Base-by-base conservation (phyloP, 1,284 basidiomycete genomes). In the Ustilago loliicola region DNA sequence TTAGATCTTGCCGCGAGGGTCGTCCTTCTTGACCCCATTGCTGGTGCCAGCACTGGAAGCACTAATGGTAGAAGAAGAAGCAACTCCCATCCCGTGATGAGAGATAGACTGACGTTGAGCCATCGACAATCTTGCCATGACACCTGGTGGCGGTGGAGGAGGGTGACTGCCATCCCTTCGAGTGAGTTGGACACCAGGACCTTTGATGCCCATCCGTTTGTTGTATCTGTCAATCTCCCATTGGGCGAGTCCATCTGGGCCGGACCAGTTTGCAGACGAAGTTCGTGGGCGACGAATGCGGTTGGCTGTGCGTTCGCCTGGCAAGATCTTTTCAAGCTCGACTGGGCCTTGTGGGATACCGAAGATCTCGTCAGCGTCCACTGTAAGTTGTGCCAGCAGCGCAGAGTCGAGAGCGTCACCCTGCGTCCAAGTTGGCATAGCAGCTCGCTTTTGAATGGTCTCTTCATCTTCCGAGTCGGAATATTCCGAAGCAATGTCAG, bases 221-320 rank as follows among this genome's bases (percentile, higher is more conserved):
- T 85, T 85, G 73, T 85, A 85, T 38, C 82, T 59, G 67, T 85
- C 83, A n/a, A 85, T 83, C 58, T 85, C 83, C 78, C 79, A 80
- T 69, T 85, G 83, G 6, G 77, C 79, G 34, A 85, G 68, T 0
- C 80, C 80, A 40, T 85, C 83, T 1, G 75, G 75, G 1, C 82
- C 80, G 10, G 60, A 75, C 84, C 84, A 85, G 62, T 83, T 84
- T 17, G 83, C 84, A 15, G 79, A 81, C 48, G 79, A 81, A 13
- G 77, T 78, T n/a, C 81, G 70, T 27, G 81, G 80, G 19, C 80
- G 66, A 10, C 71, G 67, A 60, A 79, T 81, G 10, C 81, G 71
- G 32, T 72, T 68, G 51, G 76, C 64, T 6, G 62, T 63, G 5
- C 72, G 62, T 32, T 77, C 75, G 2, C 77, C 69, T 4, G 83